Percentiles rank a stretch among this genome's conserved stretches.
Evolutionary conservation across 2,329 filamentous ascomycete genomes (phyloP).

Genomic region (Phaeophleospora eucalypticola): DNA sequence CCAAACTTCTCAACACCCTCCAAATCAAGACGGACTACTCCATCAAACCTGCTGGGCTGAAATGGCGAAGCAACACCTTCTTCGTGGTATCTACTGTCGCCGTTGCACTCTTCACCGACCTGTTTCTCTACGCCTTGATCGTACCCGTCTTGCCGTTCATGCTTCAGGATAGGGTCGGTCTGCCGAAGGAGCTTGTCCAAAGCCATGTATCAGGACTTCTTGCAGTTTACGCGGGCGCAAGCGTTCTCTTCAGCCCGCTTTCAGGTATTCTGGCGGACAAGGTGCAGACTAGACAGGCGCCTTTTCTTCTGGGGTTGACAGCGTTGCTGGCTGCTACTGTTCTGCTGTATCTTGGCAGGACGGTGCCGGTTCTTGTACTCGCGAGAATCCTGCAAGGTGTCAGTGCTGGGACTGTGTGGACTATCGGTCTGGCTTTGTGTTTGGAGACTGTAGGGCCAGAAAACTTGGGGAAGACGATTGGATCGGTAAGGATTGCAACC

Average conservation of each 20-base stretch:
- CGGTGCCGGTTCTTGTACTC: slow-evolving; percentile 45
- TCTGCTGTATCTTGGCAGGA: slow-evolving; percentile 51
- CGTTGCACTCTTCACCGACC: slow-evolving; percentile 54
- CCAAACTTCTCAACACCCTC: slow-evolving; percentile 31
- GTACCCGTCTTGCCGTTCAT: slow-evolving; percentile 58
- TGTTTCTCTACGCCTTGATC: slow-evolving; percentile 58
- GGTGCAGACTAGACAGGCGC: slow-evolving; percentile 50
- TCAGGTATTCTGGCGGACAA: slow-evolving; percentile 55
- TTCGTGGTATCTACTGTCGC: slow-evolving; percentile 58
- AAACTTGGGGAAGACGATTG: slow-evolving; percentile 59
- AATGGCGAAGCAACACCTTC: slow-evolving; percentile 55
- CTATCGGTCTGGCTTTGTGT: slow-evolving; percentile 55
- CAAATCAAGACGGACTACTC: slow-evolving; percentile 34
- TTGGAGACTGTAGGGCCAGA: slow-evolving; percentile 55
- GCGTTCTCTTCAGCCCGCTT: slow-evolving; percentile 49
- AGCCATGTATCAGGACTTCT: slow-evolving; percentile 51
- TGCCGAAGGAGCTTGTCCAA: slow-evolving; percentile 50
- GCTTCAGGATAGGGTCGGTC: slow-evolving; percentile 48
- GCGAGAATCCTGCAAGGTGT: slow-evolving; percentile 57
- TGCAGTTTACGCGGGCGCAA: slow-evolving; percentile 52
- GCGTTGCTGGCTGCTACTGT: slow-evolving; percentile 53
- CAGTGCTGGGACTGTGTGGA: slow-evolving; percentile 57
- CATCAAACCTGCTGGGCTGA: slow-evolving; percentile 35
- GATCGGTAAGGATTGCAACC: slow-evolving; percentile 40
- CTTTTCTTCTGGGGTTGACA: slow-evolving; percentile 55